phyloP scores from a whole-genome alignment of 805 yeast species.

The Starmerella stigmatis region DNA sequence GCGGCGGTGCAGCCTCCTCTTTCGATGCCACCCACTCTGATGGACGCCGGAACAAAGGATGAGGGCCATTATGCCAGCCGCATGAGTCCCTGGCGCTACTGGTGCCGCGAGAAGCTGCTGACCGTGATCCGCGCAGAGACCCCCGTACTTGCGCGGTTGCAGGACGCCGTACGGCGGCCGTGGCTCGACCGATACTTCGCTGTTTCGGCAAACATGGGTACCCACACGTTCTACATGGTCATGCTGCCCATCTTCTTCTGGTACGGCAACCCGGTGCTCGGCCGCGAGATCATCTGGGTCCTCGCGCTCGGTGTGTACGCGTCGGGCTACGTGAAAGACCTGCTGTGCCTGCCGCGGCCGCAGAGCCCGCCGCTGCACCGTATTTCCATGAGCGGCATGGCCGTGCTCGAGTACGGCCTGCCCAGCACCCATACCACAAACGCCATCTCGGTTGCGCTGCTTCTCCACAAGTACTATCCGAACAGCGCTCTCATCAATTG shows the following conservation, averaged over 20 bases:
- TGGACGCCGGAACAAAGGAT: slow-evolving; percentile 69
- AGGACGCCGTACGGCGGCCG: slow-evolving; percentile 39
- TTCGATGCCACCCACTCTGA: neutral
- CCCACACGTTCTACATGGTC: slow-evolving; percentile 86
- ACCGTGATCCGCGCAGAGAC: slow-evolving; percentile 60
- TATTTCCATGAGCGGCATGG: slow-evolving; percentile 81
- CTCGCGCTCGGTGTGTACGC: slow-evolving; percentile 47
- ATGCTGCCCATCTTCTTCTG: slow-evolving; percentile 78
- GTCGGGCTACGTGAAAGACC: slow-evolving; percentile 72
- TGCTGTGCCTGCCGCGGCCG: slow-evolving; percentile 84
- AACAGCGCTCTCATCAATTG: neutral
- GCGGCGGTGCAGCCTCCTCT: neutral
- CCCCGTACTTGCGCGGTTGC: slow-evolving; percentile 45
- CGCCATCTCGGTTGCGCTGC: slow-evolving; percentile 69
- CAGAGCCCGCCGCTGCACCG: slow-evolving; percentile 83
- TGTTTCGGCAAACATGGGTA: slow-evolving; percentile 78
- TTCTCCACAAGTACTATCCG: slow-evolving; percentile 28
- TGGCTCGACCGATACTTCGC: slow-evolving; percentile 66
- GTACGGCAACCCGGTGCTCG: slow-evolving; percentile 52
- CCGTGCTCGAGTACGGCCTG: slow-evolving; percentile 88
- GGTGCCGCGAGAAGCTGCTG: slow-evolving; percentile 42
- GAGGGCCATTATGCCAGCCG: slow-evolving; percentile 52
- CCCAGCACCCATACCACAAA: slow-evolving; percentile 93
- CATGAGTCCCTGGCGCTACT: slow-evolving; percentile 40
- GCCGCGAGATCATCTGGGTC: slow-evolving; percentile 56